phyloP scores from a whole-genome alignment of 164 flowering plant species.

The Piper betle region DNA sequence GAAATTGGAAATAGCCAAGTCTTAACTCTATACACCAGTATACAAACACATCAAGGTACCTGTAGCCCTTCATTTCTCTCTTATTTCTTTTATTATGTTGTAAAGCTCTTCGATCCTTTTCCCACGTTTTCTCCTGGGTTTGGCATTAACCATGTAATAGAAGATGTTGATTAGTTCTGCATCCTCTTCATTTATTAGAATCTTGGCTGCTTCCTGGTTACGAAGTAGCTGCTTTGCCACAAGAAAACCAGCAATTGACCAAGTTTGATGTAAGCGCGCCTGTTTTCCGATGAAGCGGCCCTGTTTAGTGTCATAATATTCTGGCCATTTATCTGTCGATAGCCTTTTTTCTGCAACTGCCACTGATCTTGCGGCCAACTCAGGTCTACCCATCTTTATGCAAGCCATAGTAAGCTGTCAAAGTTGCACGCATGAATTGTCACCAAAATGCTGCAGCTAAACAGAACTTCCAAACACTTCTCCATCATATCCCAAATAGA shows the following conservation, averaged over 20 bases:
- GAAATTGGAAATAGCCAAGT: no score
- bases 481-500: no score
- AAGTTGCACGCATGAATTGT: background rate
- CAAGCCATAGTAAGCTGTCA: slow-evolving; percentile 90
- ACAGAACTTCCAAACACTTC: background rate
- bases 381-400: slow-evolving; percentile 83
- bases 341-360: slow-evolving; percentile 60
- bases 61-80: background rate
- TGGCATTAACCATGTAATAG: slow-evolving; percentile 43
- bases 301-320: slow-evolving; percentile 75
- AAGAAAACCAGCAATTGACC: slow-evolving; percentile 87
- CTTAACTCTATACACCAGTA: no score
- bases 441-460: background rate
- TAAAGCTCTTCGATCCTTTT: slow-evolving; percentile 33
- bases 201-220: slow-evolving; percentile 54
- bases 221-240: slow-evolving; percentile 67
- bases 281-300: slow-evolving; percentile 80
- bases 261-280: slow-evolving; percentile 64
- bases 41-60: background rate
- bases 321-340: slow-evolving; percentile 76
- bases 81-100: slow-evolving; percentile 22
- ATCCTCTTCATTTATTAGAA: slow-evolving; percentile 57
- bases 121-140: slow-evolving; percentile 66
- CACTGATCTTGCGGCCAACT: slow-evolving; percentile 65
- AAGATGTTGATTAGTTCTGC: slow-evolving; percentile 55